Percentiles rank a stretch among this genome's conserved stretches.
Evolutionary conservation across 1,139 yeast genomes (phyloP).

Genomic region (Suhomyces terraborum): DNA sequence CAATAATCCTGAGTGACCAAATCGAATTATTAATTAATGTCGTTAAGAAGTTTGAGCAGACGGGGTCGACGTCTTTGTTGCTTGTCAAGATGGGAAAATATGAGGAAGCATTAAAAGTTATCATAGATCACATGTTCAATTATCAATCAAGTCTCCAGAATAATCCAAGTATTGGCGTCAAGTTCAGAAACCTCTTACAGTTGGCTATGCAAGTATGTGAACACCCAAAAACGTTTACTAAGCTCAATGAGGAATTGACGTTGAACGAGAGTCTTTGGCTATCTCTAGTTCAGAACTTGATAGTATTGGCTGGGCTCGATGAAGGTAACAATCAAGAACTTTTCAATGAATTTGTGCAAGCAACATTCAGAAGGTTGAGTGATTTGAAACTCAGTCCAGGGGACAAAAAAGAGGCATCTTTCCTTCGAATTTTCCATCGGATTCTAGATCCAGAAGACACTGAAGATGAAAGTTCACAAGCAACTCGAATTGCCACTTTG

Average conservation of each 20-base stretch:
- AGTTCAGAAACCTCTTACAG: constrained; percentile 33
- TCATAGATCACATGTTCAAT: constrained; percentile 25
- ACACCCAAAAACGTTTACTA: constrained; percentile 19
- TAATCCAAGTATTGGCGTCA: constrained; percentile 10
- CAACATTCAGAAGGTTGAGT: constrained; percentile 52
- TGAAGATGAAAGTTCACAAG: constrained; percentile 11
- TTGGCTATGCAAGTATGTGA: constrained; percentile 41
- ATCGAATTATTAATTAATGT: not conserved
- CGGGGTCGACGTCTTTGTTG: constrained; percentile 37
- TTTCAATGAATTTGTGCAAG: constrained; percentile 50
- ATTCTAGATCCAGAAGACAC: constrained; percentile 44
- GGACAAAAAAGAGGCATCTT: constrained; percentile 34
- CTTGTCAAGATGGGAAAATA: constrained; percentile 24
- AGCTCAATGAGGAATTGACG: constrained; percentile 22
- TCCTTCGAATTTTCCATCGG: constrained; percentile 51
- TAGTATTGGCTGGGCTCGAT: constrained; percentile 27
- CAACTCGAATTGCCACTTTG: constrained; percentile 42
- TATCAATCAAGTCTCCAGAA: constrained; percentile 13
- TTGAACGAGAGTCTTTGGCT: constrained; percentile 45
- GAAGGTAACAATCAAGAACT: constrained; percentile 23
- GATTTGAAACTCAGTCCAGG: constrained; percentile 36
- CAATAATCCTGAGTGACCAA: too few relatives aligned
- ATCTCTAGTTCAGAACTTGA: constrained; percentile 32
- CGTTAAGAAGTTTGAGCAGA: constrained; percentile 28
- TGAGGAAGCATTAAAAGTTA: constrained; percentile 30